These are phyloP conservation scores for Eucommia ulmoides DNA, from an alignment of 257 asterid genomes.

Conservation along the genomic window DNA sequence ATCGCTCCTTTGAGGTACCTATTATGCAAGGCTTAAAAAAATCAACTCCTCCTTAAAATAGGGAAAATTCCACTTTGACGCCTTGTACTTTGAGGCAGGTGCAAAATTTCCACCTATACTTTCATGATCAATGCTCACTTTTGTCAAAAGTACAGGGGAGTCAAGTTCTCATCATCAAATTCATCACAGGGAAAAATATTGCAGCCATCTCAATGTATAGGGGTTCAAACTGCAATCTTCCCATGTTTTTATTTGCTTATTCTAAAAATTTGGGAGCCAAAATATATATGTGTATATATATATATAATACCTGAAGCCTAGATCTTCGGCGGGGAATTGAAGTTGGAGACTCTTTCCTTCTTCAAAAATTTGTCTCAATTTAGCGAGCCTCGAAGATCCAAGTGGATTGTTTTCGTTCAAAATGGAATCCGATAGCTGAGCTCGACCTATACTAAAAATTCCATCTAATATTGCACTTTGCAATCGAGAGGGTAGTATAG, in stretches of 20 bases:
- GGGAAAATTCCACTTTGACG: no score
- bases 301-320: constrained; percentile 65
- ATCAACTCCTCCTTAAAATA: not conserved
- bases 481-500: constrained; percentile 51
- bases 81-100: no score
- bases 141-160: no score
- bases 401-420: constrained; percentile 72
- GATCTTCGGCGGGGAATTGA: constrained; percentile 95
- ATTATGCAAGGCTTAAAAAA: constrained; percentile 8
- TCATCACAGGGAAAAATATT: no score
- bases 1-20: constrained; percentile 82
- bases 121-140: no score
- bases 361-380: constrained; percentile 52
- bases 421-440: constrained; percentile 65
- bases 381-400: constrained; percentile 76
- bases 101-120: no score
- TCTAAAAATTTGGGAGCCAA: no score
- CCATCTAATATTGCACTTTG: constrained; percentile 65
- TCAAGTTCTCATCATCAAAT: no score
- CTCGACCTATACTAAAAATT: constrained; percentile 73
- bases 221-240: no score
- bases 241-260: no score
- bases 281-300: no score
- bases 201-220: no score
- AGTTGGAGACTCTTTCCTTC: constrained; percentile 96